Conservation (phyloP, 1,284 basidiomycete species). For the Moesziomyces globuligerus region DNA sequence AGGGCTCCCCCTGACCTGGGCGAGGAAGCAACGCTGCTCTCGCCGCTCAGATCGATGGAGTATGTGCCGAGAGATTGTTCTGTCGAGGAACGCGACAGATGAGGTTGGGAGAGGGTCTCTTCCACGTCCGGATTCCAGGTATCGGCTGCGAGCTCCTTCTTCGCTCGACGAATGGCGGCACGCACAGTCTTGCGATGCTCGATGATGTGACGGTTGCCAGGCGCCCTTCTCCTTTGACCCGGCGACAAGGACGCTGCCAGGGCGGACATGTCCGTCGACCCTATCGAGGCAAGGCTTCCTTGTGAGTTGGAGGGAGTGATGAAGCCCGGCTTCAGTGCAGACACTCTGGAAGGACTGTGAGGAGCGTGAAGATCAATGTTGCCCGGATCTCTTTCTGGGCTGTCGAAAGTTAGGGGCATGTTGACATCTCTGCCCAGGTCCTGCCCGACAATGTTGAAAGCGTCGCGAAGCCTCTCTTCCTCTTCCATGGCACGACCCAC, state of each 20-base stretch:
- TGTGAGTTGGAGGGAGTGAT: conserved; percentile 35
- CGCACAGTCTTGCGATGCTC: conserved; percentile 53
- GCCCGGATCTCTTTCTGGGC: not conserved
- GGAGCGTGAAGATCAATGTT: not conserved
- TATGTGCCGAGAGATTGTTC: conserved; percentile 36
- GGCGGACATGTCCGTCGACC: conserved; percentile 8
- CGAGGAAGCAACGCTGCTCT: conserved; percentile 38
- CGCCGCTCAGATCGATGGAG: conserved; percentile 42
- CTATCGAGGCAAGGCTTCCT: conserved; percentile 18
- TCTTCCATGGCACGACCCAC: conserved; percentile 57
- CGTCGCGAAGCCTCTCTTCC: conserved; percentile 55
- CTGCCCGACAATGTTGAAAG: conserved; percentile 48
- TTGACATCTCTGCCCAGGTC: conserved; percentile 12
- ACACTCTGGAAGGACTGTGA: not conserved
- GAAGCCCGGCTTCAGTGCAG: conserved; percentile 1
- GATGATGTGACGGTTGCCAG: conserved; percentile 57
- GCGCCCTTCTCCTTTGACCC: conserved; percentile 39
- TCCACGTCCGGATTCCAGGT: conserved; percentile 21
- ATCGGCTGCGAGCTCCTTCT: conserved; percentile 27
- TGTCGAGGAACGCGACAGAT: conserved; percentile 41
- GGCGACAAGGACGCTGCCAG: conserved; percentile 10
- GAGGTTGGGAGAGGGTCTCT: conserved; percentile 1
- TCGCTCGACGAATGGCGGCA: conserved; percentile 39
- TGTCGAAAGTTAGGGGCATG: not conserved
- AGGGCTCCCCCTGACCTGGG: conserved; percentile 20